These are phyloP conservation scores for Phytophthora ohioensis DNA, from an alignment of 352 stramenopile species.

Conservation along the genomic window DNA sequence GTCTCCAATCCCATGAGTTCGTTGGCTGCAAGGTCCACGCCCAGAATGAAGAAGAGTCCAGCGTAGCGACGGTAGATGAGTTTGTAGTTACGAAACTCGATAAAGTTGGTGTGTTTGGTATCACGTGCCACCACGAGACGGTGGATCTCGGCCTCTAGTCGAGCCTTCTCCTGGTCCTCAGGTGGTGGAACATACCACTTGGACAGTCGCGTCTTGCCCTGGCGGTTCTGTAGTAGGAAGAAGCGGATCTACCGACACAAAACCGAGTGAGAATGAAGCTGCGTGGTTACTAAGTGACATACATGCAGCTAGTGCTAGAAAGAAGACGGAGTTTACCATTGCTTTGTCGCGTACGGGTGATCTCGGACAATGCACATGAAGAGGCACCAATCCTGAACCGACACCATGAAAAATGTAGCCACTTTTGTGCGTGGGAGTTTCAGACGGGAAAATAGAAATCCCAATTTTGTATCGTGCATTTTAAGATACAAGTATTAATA, in stretches of 20 bases:
- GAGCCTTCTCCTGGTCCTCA: slow-evolving; percentile 84
- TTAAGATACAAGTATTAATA: too few species aligned
- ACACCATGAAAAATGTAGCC: too few species aligned
- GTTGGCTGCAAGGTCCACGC: slow-evolving; percentile 97
- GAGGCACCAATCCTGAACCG: neutral
- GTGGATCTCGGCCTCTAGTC: slow-evolving; percentile 93
- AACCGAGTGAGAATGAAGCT: slow-evolving; percentile 7
- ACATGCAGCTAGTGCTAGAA: neutral
- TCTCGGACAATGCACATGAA: slow-evolving; percentile 19
- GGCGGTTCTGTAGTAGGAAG: slow-evolving; percentile 98
- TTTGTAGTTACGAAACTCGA: slow-evolving; percentile 99
- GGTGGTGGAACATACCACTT: slow-evolving; percentile 97
- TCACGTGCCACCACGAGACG: slow-evolving; percentile 90
- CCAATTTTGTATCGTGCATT: too few species aligned
- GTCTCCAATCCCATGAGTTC: slow-evolving; percentile 98
- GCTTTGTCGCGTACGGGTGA: neutral
- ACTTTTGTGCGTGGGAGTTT: too few species aligned
- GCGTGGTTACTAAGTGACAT: too few species aligned
- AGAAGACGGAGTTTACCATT: slow-evolving; percentile 20
- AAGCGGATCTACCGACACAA: slow-evolving; percentile 91
- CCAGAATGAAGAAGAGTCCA: slow-evolving; percentile 98
- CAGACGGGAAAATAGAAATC: too few species aligned
- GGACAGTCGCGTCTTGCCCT: slow-evolving; percentile 99
- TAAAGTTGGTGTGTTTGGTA: slow-evolving; percentile 95
- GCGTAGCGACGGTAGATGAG: slow-evolving; percentile 99